Percentiles rank a stretch among this genome's conserved stretches.
These are phyloP conservation scores for Arthrinium puccinioides DNA, from an alignment of 2,329 filamentous ascomycete genomes.

Conservation along the genomic window DNA sequence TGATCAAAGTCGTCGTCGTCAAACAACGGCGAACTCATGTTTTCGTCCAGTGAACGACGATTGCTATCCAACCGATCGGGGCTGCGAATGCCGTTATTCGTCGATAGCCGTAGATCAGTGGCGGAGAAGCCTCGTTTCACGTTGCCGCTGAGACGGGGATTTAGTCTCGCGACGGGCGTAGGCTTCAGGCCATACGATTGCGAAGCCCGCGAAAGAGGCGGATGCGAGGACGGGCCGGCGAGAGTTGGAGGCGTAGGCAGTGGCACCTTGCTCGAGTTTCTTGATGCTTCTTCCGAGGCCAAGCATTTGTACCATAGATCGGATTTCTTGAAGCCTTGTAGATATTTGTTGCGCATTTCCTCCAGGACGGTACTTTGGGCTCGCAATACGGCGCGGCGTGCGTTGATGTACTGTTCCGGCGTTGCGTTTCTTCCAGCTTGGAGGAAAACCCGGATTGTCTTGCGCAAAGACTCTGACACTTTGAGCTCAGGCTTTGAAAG, in stretches of 20 bases:
- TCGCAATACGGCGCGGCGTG: slow-evolving; percentile 71
- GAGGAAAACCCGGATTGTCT: slow-evolving; percentile 69
- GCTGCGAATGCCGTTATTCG: slow-evolving; percentile 28
- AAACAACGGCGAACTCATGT: slow-evolving; percentile 52
- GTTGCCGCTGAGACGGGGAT: slow-evolving; percentile 26
- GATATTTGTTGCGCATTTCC: slow-evolving; percentile 73
- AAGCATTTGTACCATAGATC: slow-evolving; percentile 96
- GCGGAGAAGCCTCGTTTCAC: slow-evolving; percentile 37
- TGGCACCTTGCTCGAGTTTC: slow-evolving; percentile 17
- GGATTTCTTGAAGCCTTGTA: slow-evolving; percentile 81
- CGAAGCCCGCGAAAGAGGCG: slow-evolving; percentile 21
- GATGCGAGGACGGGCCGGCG: slow-evolving; percentile 16
- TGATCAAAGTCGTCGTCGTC: slow-evolving; percentile 76
- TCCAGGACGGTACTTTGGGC: slow-evolving; percentile 80
- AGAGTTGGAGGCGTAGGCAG: slow-evolving; percentile 10
- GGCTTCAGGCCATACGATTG: slow-evolving; percentile 36
- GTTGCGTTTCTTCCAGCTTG: slow-evolving; percentile 70
- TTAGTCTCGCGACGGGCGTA: slow-evolving; percentile 33
- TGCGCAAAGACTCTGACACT: slow-evolving; percentile 61
- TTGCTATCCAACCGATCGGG: slow-evolving; percentile 32
- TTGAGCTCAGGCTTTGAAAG: slow-evolving; percentile 75
- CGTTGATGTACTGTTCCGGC: slow-evolving; percentile 73
- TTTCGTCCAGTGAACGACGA: slow-evolving; percentile 67
- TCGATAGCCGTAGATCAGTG: slow-evolving; percentile 35
- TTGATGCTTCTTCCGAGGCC: slow-evolving; percentile 71